Evolutionary conservation across 169 alveolate genomes (phyloP), one percentile per base, ranked within the genome.

Genomic region (Ophryocystis elektroscirrha): DNA sequence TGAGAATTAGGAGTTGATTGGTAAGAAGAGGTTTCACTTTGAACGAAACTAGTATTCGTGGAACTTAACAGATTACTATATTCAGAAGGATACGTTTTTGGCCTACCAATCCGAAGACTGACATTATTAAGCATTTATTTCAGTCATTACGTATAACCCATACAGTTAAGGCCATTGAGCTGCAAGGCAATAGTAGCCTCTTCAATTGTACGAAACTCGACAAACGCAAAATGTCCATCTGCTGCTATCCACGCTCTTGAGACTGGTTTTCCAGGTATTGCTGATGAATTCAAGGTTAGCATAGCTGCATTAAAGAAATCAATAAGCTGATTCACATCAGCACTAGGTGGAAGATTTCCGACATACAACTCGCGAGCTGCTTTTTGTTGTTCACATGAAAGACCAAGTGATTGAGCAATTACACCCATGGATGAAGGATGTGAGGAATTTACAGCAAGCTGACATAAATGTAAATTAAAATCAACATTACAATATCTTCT

Each of bases 161-260:
- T 26, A 44, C 62, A 69, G 48, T 71, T 72, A 27, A 72, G 44
- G 1, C 81, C 81, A 37, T 63, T 70, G 24, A 73, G 57, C 48
- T 73, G 81, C 68, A 73, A 61, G 37, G 76, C 75, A 53, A 70
- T 73, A 28, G 73, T 63, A 4, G 97, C 94, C 53, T 84, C 96
- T 65, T 84, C 94, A 51, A 85, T 74, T 20, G 94, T 72, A 28
- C 96, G 58, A 56, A 85, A 81, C 59, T 88, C 97, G 9, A 85
- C 81, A 71, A 86, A 86, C 20, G 93, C 94, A 62, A 83, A 88
- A 55, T 79, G 87, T 1, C 93, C 85, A 59, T 88, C 95, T 5
- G 87, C 64, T 45, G 87, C 74, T 2, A 85, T 76, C 94, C 96
- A 86, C 19, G 92, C 89, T 56, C 75, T 68, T 6, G 80, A 66